These are phyloP conservation scores for Gryganskiella cystojenkinii DNA, from an alignment of 192 early-diverging fungal genomes.

Conservation along the genomic window DNA sequence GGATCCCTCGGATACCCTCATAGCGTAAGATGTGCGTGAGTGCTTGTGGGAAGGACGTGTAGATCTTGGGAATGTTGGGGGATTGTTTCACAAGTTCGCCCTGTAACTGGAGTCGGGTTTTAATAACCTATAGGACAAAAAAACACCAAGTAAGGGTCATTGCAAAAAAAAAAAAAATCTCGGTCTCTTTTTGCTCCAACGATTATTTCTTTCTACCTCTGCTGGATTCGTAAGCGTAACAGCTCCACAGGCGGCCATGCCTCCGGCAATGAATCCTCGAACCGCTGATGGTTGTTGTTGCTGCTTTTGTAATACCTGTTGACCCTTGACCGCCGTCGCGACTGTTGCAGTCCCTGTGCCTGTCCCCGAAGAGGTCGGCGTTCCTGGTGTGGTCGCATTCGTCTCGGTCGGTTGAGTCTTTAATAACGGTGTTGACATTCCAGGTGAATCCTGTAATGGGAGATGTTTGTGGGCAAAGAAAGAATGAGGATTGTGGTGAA, in stretches of 20 bases:
- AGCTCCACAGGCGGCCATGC: conserved; percentile 85
- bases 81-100: conserved; percentile 78
- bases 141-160: background rate
- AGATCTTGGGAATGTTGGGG: conserved; percentile 61
- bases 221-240: conserved; percentile 94
- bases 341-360: no score
- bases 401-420: no score
- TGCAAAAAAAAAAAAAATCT: background rate
- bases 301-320: no score
- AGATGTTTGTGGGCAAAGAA: no score
- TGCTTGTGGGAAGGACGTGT: conserved; percentile 82
- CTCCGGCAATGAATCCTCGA: conserved; percentile 76
- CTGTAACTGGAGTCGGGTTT: conserved; percentile 94
- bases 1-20: conserved; percentile 90
- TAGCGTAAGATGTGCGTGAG: conserved; percentile 78
- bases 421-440: no score
- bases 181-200: no score
- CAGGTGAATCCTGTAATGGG: no score
- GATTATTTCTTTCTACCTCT: no score
- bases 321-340: no score
- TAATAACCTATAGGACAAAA: conserved; percentile 74
- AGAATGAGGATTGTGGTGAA: no score
- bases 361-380: no score
- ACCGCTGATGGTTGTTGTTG: conserved; percentile 30
- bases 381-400: no score